Base-by-base conservation (phyloP, 2,329 filamentous ascomycete species). In the Fusarium virguliforme region DNA sequence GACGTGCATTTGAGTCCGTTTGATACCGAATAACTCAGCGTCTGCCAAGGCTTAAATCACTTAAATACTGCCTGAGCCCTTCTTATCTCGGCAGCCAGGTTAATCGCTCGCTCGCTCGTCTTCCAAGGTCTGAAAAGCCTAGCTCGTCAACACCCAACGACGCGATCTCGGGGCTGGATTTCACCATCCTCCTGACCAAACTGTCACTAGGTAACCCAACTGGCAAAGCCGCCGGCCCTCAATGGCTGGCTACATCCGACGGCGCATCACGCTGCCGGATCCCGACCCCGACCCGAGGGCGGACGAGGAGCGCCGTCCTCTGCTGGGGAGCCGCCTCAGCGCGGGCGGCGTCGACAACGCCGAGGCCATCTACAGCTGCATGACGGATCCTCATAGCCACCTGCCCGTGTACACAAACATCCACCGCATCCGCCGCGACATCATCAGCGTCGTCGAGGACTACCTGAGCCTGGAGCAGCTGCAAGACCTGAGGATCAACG, bases 401-500 rank as follows among this genome's bases (percentile, higher is more conserved):
- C 81, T 94, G 73, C 90, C 91, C 40, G 90, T 94, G 13, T 95
- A 94, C 81, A 92, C 88, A 55, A 94, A 91, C 71, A 94, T 94
- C 74, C 92, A 94, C 79, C 86, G 91, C 67, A 90, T 91, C 78
- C 86, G 89, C 37, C 86, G 88, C 77, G 89, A 91, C 78, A 87
- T 92, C 64, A 83, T 86, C 67, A 87, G 86, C 62, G 88, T 90
- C 32, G 88, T 91, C 55, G 89, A 90, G 81, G 86, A 88, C 78
- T 87, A 87, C 73, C 80, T 89, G 76, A 93, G 89, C 62, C 83
- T 92, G 62, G 92, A 94, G 73, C 93, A 96, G 83, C 84, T 97
- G 69, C 89, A 91, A 75, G 92, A 94, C 78, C 91, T 94, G 61
- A 88, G 93, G 64, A 94, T 96, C 85, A 96, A 96, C 78, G 88